Base-by-base conservation (phyloP, 768 basidiomycete species). In the Suillus lakei region DNA sequence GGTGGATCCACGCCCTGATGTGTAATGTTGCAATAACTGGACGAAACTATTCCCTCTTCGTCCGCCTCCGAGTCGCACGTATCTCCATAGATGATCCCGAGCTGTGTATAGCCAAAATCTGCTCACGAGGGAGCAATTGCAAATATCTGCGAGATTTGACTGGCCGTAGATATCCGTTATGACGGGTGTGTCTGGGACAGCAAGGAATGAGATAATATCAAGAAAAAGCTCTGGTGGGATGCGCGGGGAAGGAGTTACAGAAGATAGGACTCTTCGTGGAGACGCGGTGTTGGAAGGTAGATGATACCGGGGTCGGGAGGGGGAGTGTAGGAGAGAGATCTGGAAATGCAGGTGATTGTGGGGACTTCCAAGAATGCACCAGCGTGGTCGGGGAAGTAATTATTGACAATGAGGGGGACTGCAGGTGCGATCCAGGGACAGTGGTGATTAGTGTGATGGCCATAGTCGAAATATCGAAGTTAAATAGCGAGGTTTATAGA, bases 181-280 rank as follows among this genome's bases (percentile, higher is more conserved):
- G 18, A 23, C 63, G 1, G 67, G 59, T 0, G 61, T 64, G 53
- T 26, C 59, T 38, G 68, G 65, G 28, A 73, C 64, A 26, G 71
- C 67, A n/a, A 76, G 61, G 55, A 64, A 60, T 32, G 77, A 73
- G 44, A 76, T 73, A 64, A 76, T 70, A 43, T 70, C 68, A 46
- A 78, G 70, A 36, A 78, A 73, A 43, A 76, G 67, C 64, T 78
- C 76, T 28, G 73, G 67, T 18, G 75, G 75, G 39, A 76, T 68
- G 21, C 69, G 64, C 38, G 70, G 71, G 60, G 26, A 39, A 59
- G 56, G 16, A 28, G 56, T 39, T 7, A 38, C 26, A 18, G 18
- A 26, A 39, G 16, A 59, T 41, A n/a, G 18, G 26, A 28, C 38
- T 28, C 23, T 39, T 39, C 5, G 18, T 39, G 26, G 56, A 39